phyloP scores from a whole-genome alignment of 2,329 filamentous ascomycete genomes.

The Neofusicoccum parvum region DNA sequence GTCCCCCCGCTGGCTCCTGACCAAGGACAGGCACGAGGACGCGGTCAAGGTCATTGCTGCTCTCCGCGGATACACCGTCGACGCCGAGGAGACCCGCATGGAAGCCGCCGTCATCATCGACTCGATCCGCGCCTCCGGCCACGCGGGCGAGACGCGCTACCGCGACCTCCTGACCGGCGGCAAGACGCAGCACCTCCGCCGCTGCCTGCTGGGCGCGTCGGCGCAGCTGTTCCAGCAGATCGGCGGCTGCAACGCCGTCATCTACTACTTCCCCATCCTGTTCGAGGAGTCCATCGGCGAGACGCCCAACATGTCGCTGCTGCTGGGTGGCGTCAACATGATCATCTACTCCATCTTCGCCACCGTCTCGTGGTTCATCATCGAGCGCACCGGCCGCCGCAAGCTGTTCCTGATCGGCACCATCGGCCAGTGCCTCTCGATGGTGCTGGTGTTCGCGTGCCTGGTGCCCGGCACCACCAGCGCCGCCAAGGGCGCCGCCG shows the following conservation, averaged over 20 bases:
- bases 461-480: conserved; percentile 39
- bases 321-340: conserved; percentile 55
- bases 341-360: conserved; percentile 59
- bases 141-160: conserved; percentile 45
- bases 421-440: conserved; percentile 58
- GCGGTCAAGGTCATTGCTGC: conserved; percentile 56
- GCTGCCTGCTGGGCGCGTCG: conserved; percentile 62
- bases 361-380: conserved; percentile 63
- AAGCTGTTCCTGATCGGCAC: conserved; percentile 46
- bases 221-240: conserved; percentile 64
- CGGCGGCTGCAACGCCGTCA: conserved; percentile 54
- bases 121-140: conserved; percentile 45
- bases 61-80: conserved; percentile 49
- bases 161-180: conserved; percentile 62
- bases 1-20: conserved; percentile 62
- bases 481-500: conserved; percentile 53
- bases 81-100: conserved; percentile 58
- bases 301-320: conserved; percentile 43
- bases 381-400: conserved; percentile 61
- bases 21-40: conserved; percentile 53
- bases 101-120: conserved; percentile 69
- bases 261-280: conserved; percentile 47
- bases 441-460: conserved; percentile 49
- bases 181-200: conserved; percentile 66
- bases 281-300: conserved; percentile 55